phyloP scores from a whole-genome alignment of 2,329 filamentous ascomycete species.

The Leptoxyphium fumago region DNA sequence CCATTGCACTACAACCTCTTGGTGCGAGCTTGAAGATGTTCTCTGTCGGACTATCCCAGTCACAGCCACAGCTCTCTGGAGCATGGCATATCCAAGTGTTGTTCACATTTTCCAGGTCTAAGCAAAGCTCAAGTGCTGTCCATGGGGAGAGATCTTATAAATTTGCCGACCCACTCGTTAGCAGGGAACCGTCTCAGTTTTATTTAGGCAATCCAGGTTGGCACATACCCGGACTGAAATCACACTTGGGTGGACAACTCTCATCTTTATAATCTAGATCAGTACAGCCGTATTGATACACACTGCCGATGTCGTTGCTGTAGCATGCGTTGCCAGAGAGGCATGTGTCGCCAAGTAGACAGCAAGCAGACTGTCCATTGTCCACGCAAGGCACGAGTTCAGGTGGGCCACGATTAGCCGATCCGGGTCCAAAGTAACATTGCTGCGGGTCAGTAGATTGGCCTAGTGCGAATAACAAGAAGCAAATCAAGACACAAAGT shows the following conservation, averaged over 20 bases:
- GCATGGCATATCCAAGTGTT: slow-evolving; percentile 18
- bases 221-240: slow-evolving; percentile 11
- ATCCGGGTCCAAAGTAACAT: slow-evolving; percentile 17
- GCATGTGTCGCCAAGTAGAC: slow-evolving; percentile 16
- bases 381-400: slow-evolving; percentile 13
- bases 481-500: too few species aligned
- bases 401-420: slow-evolving; percentile 11
- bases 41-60: slow-evolving; percentile 9
- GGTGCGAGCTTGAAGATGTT: slow-evolving; percentile 10
- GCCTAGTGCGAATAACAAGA: too few species aligned
- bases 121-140: slow-evolving; percentile 16
- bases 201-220: too few species aligned
- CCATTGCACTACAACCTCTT: slow-evolving; percentile 16
- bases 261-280: slow-evolving; percentile 16
- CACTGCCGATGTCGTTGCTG: slow-evolving; percentile 12
- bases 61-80: slow-evolving; percentile 17
- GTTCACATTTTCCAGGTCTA: slow-evolving; percentile 8
- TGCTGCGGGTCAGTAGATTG: slow-evolving; percentile 5
- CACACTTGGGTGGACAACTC: slow-evolving; percentile 17
- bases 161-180: too few species aligned
- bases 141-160: slow-evolving; percentile 13
- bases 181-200: too few species aligned
- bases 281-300: slow-evolving; percentile 20
- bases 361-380: slow-evolving; percentile 14
- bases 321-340: slow-evolving; percentile 16